Conservation (phyloP, 2,329 filamentous ascomycete species). For the Verticillium longisporum region DNA sequence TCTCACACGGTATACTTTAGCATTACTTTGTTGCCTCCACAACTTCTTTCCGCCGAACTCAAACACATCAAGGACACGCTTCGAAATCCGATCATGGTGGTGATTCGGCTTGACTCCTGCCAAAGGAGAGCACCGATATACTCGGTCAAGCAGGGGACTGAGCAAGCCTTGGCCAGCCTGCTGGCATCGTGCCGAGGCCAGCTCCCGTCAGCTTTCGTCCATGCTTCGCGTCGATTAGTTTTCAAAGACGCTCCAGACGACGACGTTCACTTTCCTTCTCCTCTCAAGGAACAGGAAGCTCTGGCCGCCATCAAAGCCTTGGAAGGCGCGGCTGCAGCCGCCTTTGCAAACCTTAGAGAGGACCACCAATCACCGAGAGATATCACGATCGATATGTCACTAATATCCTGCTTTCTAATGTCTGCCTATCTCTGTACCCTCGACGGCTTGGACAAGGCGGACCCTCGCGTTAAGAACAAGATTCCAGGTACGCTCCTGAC, state of each 20-base stretch:
- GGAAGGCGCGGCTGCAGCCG: slow-evolving; percentile 53
- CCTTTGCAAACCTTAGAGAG: slow-evolving; percentile 46
- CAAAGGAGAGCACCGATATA: slow-evolving; percentile 12
- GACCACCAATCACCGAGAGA: slow-evolving; percentile 18
- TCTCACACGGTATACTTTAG: not conserved
- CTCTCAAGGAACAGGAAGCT: slow-evolving; percentile 32
- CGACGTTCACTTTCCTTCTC: slow-evolving; percentile 28
- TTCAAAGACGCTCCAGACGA: slow-evolving; percentile 24
- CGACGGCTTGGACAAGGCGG: slow-evolving; percentile 40
- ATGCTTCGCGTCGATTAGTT: slow-evolving; percentile 17
- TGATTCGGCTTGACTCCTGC: slow-evolving; percentile 4
- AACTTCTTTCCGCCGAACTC: not conserved
- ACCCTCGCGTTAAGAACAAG: slow-evolving; percentile 33
- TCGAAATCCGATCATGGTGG: slow-evolving; percentile 4
- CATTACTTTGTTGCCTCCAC: not conserved
- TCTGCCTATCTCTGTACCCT: slow-evolving; percentile 51
- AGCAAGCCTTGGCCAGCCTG: slow-evolving; percentile 19
- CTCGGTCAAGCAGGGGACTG: slow-evolving; percentile 24
- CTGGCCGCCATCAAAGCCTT: slow-evolving; percentile 47
- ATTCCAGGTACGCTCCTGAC: slow-evolving; percentile 9
- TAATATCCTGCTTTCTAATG: slow-evolving; percentile 48
- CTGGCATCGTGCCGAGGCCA: slow-evolving; percentile 17
- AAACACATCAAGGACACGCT: not conserved
- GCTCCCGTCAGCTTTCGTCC: slow-evolving; percentile 22
- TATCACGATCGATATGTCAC: slow-evolving; percentile 46